Evolutionary conservation across 257 asterid genomes (phyloP).

Genomic region (Ophiorrhiza pumila): DNA sequence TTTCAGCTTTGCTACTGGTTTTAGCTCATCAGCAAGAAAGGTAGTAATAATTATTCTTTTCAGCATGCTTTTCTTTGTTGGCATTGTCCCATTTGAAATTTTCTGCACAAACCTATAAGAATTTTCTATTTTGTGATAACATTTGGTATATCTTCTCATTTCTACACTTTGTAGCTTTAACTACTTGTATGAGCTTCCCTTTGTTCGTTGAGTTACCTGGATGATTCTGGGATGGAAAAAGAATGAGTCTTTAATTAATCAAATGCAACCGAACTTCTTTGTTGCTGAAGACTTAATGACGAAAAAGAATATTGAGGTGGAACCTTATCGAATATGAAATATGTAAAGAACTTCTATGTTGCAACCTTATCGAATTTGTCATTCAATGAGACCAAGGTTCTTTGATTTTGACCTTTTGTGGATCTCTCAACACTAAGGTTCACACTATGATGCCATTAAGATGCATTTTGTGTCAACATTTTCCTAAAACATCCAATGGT

Average conservation of each 20-base stretch:
- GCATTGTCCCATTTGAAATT: neutral
- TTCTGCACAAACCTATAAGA: neutral
- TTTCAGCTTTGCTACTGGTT: slow-evolving; percentile 9
- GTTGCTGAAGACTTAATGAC: neutral
- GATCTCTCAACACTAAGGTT: neutral
- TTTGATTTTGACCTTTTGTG: neutral
- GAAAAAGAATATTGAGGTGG: neutral
- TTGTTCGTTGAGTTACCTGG: neutral
- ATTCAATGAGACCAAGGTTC: neutral
- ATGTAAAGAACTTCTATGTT: too few relatives aligned
- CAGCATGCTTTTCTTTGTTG: neutral
- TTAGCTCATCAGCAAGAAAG: slow-evolving; percentile 9
- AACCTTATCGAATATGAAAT: too few relatives aligned
- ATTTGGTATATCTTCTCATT: neutral
- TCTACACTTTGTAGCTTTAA: neutral
- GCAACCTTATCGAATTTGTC: neutral
- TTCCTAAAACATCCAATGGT: neutral
- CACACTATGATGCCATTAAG: neutral
- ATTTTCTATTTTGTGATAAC: neutral
- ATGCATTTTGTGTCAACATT: neutral
- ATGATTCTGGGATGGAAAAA: too few relatives aligned
- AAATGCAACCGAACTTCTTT: neutral
- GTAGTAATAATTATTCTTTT: too few relatives aligned
- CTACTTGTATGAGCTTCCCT: neutral
- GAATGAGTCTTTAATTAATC: neutral